Evolutionary conservation across 768 basidiomycete species (phyloP).

Genomic region (Macrolepiota fuliginosa): DNA sequence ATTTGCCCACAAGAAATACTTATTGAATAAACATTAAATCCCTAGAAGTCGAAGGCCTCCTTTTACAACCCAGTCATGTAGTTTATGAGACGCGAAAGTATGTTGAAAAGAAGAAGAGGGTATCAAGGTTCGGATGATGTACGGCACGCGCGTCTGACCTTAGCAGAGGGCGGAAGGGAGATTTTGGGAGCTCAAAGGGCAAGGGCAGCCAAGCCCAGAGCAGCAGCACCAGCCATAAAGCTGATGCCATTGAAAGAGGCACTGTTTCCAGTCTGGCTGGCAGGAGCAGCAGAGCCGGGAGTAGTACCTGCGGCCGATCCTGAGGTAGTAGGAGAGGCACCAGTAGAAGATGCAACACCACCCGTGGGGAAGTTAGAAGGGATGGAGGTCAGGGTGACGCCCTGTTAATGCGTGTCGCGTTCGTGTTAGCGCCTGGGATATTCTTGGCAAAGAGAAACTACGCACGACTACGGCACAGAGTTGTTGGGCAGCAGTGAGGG

Average conservation of each 20-base stretch:
- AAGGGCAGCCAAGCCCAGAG: constrained; percentile 42
- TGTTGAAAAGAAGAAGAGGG: background rate
- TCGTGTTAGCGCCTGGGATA: background rate
- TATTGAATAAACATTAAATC: background rate
- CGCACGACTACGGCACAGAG: constrained; percentile 52
- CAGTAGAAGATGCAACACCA: constrained; percentile 11
- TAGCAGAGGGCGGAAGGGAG: background rate
- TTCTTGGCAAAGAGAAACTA: constrained; percentile 11
- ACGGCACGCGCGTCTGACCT: background rate
- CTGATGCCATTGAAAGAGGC: constrained; percentile 25
- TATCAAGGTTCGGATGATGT: background rate
- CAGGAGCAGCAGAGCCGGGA: constrained; percentile 10
- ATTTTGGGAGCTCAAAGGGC: constrained; percentile 32
- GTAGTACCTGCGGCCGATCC: constrained; percentile 9
- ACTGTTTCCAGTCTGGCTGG: constrained; percentile 10
- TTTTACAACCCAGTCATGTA: background rate
- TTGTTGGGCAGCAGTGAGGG: constrained; percentile 37
- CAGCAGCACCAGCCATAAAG: constrained; percentile 39
- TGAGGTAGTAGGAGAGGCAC: constrained; percentile 13
- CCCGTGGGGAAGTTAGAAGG: constrained; percentile 11
- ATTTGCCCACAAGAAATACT: background rate
- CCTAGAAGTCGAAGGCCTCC: background rate
- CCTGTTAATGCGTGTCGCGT: constrained; percentile 30
- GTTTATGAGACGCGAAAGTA: background rate
- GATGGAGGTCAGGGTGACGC: constrained; percentile 46